Conservation (phyloP, 2,329 filamentous ascomycete species). For the Phialophora tarda region DNA sequence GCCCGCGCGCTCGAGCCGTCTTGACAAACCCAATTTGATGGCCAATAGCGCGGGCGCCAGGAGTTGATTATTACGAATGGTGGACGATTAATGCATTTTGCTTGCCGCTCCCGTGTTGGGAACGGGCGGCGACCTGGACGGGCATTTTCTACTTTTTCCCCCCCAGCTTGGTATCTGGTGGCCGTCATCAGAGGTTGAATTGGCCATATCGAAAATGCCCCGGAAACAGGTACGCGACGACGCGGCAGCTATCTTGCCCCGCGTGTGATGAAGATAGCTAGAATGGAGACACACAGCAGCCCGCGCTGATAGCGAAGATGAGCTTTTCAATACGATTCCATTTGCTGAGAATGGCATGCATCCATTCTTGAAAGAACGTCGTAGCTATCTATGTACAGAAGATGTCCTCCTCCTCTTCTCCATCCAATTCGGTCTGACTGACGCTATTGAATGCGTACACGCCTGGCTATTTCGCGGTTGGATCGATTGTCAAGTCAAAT, state of each 20-base stretch:
- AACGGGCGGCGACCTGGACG: background rate
- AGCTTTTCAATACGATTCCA: conserved; percentile 36
- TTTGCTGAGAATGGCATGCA: conserved; percentile 29
- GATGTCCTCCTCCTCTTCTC: background rate
- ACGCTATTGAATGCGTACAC: background rate
- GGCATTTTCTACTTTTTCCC: background rate
- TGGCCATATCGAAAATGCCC: background rate
- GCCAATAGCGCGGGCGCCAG: background rate
- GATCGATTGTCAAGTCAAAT: background rate
- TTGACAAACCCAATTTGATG: background rate
- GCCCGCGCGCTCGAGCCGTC: background rate
- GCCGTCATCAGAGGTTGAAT: background rate
- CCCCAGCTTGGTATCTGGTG: background rate
- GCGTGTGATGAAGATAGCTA: background rate
- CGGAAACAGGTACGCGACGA: background rate
- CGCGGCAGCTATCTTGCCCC: background rate
- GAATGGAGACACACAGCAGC: background rate
- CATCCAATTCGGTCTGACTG: background rate
- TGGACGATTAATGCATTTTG: background rate
- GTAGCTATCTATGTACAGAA: conserved; percentile 5
- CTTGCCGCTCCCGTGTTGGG: background rate
- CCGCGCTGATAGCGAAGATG: background rate
- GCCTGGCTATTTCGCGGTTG: background rate
- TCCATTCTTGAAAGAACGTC: background rate
- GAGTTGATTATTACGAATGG: background rate